phyloP scores from a whole-genome alignment of 305 asterid genomes.

The Andrographis paniculata region DNA sequence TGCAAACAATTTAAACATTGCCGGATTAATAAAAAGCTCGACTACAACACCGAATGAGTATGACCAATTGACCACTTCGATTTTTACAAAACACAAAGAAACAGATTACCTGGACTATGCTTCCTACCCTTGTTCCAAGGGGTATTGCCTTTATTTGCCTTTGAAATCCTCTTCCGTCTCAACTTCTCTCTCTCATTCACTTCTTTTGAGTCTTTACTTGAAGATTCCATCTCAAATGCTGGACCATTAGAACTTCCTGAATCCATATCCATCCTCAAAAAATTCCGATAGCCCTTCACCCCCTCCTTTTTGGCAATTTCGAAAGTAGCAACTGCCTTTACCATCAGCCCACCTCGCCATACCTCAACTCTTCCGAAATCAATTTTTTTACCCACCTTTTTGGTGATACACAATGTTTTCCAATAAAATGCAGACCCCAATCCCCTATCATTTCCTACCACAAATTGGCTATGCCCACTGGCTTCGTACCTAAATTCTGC shows the following conservation, averaged over 20 bases:
- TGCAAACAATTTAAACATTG: constrained; percentile 31
- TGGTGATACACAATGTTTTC: constrained; percentile 28
- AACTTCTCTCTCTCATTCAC: constrained; percentile 56
- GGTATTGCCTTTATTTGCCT: constrained; percentile 84
- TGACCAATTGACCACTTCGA: neutral
- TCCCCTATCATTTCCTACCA: constrained; percentile 36
- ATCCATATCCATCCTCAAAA: constrained; percentile 32
- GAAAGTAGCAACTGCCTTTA: constrained; percentile 64
- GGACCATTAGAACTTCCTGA: constrained; percentile 25
- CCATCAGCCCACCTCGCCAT: constrained; percentile 39
- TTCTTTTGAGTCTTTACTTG: constrained; percentile 39
- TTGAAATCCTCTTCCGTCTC: constrained; percentile 90
- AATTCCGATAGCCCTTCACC: constrained; percentile 24
- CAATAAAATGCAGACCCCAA: constrained; percentile 35
- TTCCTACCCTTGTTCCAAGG: constrained; percentile 98
- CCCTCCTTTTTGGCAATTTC: constrained; percentile 38
- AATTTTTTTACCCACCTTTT: constrained; percentile 23
- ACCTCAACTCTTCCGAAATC: constrained; percentile 24
- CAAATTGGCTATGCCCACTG: constrained; percentile 23
- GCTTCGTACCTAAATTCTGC: constrained; percentile 35
- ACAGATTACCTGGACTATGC: constrained; percentile 68
- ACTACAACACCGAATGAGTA: constrained; percentile 1
- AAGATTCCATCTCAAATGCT: constrained; percentile 26
- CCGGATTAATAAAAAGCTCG: neutral
- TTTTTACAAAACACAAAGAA: constrained; percentile 1